Evolutionary conservation across 176 grass and related monocot species (phyloP), one percentile per base, ranked within the genome.

Genomic region (Areca catechu): DNA sequence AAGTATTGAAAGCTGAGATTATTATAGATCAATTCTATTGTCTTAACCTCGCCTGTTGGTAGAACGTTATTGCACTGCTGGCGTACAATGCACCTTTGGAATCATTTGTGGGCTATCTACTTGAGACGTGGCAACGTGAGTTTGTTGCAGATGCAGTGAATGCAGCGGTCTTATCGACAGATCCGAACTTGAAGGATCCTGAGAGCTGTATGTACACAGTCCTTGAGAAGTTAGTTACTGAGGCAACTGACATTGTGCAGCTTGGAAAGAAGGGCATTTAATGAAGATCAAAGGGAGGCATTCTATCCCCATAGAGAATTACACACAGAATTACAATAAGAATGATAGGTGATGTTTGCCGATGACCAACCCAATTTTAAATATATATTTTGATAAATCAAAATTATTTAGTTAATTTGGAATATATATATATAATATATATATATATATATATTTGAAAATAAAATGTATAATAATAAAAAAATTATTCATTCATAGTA

Each of bases 291-390:
- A 70, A 88, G 94, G 57, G 88, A 89, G 51, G 67, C 76, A 15
- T 98, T 89, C 74, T 76, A 85, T 80, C 84, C 93, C 54, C 81
- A 98, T 61, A 88, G 81, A 65, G 94, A 98, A 80, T n/a, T 97
- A 43, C 77, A 65, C 3, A 67, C n/a, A n/a, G n/a, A n/a, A n/a
- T n/a, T n/a, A n/a, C n/a, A n/a, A n/a, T n/a, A n/a, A n/a, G n/a
- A n/a, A n/a, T n/a, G n/a, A n/a, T n/a, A n/a, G n/a, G n/a, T n/a
- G n/a, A n/a, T n/a, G n/a, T n/a, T n/a, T n/a, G n/a, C n/a, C n/a
- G n/a, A n/a, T n/a, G n/a, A n/a, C n/a, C n/a, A n/a, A n/a, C n/a
- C n/a, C n/a, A n/a, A n/a, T n/a, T n/a, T n/a, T n/a, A n/a, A n/a
- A n/a, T n/a, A n/a, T n/a, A n/a, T n/a, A n/a, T n/a, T n/a, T n/a